A percentile compares a stretch with the other conserved stretches of the same genome.
phyloP scores from a whole-genome alignment of 2,329 filamentous ascomycete species.

The Teratosphaeria viscida region DNA sequence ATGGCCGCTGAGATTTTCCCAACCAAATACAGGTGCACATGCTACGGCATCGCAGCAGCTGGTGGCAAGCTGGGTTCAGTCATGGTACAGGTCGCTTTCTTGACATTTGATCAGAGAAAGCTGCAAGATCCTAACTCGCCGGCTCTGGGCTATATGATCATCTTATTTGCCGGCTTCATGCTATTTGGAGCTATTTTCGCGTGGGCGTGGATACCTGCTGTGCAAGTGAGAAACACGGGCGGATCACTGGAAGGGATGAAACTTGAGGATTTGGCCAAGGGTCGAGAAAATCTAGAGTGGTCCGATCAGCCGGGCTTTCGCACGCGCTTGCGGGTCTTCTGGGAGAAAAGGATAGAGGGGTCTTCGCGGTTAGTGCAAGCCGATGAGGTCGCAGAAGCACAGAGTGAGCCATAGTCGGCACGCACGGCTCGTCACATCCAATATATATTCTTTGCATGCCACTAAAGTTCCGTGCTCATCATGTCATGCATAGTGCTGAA shows the following conservation, averaged over 20 bases:
- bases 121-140: slow-evolving; percentile 6
- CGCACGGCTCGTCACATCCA: no score
- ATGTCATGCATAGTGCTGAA: neutral
- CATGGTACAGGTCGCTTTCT: slow-evolving; percentile 31
- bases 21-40: slow-evolving; percentile 44
- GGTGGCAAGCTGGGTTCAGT: slow-evolving; percentile 44
- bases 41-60: slow-evolving; percentile 45
- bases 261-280: neutral
- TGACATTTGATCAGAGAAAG: slow-evolving; percentile 1
- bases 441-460: neutral
- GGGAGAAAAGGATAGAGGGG: no score
- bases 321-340: neutral
- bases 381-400: no score
- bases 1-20: slow-evolving; percentile 49
- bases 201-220: slow-evolving; percentile 9
- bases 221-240: slow-evolving; percentile 1
- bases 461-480: neutral
- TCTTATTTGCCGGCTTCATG: slow-evolving; percentile 11
- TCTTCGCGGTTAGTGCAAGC: neutral
- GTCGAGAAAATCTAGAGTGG: neutral
- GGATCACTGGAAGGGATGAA: neutral
- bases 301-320: neutral
- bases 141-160: slow-evolving; percentile 7
- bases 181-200: slow-evolving; percentile 5
- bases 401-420: no score